Evolutionary conservation across 176 grass and related monocot genomes (phyloP).

Genomic region (Raddia distichophylla): DNA sequence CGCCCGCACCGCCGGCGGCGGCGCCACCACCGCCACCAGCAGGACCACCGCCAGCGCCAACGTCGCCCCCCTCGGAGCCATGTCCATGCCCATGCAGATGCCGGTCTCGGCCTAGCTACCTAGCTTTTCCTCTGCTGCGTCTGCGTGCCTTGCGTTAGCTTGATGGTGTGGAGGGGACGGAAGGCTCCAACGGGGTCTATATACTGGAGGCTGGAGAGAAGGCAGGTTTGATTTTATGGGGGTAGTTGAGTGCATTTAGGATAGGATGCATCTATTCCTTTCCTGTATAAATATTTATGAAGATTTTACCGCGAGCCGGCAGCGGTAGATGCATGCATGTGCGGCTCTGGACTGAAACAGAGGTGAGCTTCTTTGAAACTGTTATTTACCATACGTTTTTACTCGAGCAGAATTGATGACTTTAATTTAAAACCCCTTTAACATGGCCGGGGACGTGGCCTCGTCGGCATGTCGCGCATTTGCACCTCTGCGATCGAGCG

Average conservation of each 20-base stretch:
- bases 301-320: neutral
- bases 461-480: neutral
- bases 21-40: constrained; percentile 12
- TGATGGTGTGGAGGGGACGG: neutral
- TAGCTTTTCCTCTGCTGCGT: neutral
- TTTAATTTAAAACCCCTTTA: neutral
- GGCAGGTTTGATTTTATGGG: neutral
- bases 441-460: neutral
- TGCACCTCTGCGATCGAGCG: constrained; percentile 34
- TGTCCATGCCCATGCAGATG: neutral
- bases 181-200: constrained; percentile 15
- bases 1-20: constrained; percentile 9
- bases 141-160: neutral
- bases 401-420: no score
- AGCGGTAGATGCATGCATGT: constrained; percentile 28
- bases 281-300: no score
- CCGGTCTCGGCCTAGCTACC: neutral
- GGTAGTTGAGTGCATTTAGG: constrained; percentile 49
- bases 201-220: neutral
- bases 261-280: neutral
- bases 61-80: constrained; percentile 20
- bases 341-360: neutral
- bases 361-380: no score
- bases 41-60: constrained; percentile 42
- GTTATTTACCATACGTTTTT: no score